Percentiles rank a stretch among this genome's conserved stretches.
These are phyloP conservation scores for Cucurbita maxima DNA, from an alignment of 306 rosid genomes.

Conservation along the genomic window DNA sequence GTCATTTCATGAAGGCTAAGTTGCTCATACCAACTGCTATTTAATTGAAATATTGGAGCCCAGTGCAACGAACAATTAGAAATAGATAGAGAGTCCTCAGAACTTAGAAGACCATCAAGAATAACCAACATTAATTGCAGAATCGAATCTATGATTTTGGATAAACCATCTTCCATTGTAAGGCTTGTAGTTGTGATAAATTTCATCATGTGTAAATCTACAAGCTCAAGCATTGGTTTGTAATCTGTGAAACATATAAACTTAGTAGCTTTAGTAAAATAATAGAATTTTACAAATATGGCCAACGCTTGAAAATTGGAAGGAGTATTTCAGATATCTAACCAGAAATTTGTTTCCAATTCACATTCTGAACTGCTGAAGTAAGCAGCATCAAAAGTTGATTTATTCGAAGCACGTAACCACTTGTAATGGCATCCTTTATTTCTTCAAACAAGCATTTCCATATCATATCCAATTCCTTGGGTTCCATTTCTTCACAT, in stretches of 20 bases:
- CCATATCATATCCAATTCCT: slow-evolving; percentile 55
- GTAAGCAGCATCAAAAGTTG: slow-evolving; percentile 38
- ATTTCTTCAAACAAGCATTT: slow-evolving; percentile 41
- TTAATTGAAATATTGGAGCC: slow-evolving; percentile 54
- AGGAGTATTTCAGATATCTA: slow-evolving; percentile 21
- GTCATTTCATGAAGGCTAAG: slow-evolving; percentile 12
- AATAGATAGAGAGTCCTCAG: slow-evolving; percentile 25
- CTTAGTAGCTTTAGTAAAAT: not conserved
- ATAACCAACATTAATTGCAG: slow-evolving; percentile 49
- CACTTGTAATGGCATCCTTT: slow-evolving; percentile 18
- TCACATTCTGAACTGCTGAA: slow-evolving; percentile 33
- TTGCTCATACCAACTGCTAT: slow-evolving; percentile 46
- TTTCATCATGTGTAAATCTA: slow-evolving; percentile 25
- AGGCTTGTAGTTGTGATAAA: slow-evolving; percentile 27
- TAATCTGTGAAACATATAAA: slow-evolving; percentile 39
- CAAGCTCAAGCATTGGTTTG: slow-evolving; percentile 39
- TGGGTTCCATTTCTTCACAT: slow-evolving; percentile 47
- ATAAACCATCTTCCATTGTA: slow-evolving; percentile 21
- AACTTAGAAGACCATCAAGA: slow-evolving; percentile 48
- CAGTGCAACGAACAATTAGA: slow-evolving; percentile 53
- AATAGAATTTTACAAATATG: not conserved
- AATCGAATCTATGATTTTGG: slow-evolving; percentile 35
- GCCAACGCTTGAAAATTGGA: not conserved
- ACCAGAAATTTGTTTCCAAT: slow-evolving; percentile 50
- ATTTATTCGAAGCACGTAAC: slow-evolving; percentile 23